Percentiles rank a stretch among this genome's conserved stretches.
Conservation (phyloP, 164 flowering plant species). For the Chimonanthus salicifolius region DNA sequence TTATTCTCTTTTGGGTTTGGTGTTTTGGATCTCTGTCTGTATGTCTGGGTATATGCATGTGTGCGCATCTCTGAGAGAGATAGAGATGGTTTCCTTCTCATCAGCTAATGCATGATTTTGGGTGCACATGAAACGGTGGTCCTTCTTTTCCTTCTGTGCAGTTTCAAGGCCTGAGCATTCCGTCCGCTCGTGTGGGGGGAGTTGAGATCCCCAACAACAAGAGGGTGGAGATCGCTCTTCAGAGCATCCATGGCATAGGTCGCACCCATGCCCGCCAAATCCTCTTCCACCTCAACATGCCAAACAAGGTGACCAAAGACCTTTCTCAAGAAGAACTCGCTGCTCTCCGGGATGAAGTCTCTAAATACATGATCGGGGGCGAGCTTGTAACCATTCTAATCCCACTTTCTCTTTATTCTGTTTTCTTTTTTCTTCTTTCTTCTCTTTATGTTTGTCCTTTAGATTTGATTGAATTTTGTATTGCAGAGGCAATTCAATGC, state of each 20-base stretch:
- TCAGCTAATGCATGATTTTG: neutral
- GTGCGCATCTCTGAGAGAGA: neutral
- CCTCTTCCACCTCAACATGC: conserved; percentile 52
- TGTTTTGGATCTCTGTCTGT: neutral
- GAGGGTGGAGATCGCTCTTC: conserved; percentile 75
- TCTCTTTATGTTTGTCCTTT: neutral
- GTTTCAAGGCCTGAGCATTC: conserved; percentile 50
- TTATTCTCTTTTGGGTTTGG: no score
- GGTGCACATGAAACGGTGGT: neutral
- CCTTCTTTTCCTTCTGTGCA: conserved; percentile 13
- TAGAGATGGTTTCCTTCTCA: neutral
- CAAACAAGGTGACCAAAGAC: conserved; percentile 82
- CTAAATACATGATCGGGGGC: conserved; percentile 91
- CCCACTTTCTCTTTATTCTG: conserved; percentile 2
- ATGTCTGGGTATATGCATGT: neutral
- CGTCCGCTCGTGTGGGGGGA: conserved; percentile 81
- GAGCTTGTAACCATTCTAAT: conserved; percentile 58
- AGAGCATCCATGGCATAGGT: conserved; percentile 83
- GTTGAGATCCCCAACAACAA: conserved; percentile 91
- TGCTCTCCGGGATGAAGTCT: conserved; percentile 51
- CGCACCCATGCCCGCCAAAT: conserved; percentile 65
- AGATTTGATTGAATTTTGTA: neutral
- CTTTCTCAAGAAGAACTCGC: conserved; percentile 75
- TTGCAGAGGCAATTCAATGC: conserved; percentile 87
- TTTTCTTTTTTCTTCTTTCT: neutral